Evolutionary conservation across 805 yeast species (phyloP).

Genomic region (Clavispora vitiphila): DNA sequence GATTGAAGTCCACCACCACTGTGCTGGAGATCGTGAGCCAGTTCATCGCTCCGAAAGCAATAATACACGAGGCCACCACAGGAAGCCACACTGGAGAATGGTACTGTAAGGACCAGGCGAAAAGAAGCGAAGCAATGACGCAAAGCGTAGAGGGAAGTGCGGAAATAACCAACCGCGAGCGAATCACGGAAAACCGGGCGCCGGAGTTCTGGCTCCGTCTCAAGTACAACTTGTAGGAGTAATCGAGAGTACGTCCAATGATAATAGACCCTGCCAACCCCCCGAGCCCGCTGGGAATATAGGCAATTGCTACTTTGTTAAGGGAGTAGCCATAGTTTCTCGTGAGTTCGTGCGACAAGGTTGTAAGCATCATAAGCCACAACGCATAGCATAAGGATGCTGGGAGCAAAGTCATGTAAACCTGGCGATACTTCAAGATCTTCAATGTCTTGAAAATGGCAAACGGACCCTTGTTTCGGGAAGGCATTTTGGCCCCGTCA

Average conservation of each 20-base stretch:
- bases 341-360: conserved; percentile 1
- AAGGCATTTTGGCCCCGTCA: background rate
- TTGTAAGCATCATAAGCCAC: conserved; percentile 4
- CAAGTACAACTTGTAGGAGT: background rate
- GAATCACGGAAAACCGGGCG: background rate
- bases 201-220: background rate
- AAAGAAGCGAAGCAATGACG: background rate
- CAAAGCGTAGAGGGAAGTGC: conserved; percentile 1
- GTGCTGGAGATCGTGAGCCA: conserved; percentile 6
- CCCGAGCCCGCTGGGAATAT: conserved; percentile 4
- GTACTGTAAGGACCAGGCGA: conserved; percentile 2
- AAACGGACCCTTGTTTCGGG: background rate
- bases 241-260: conserved; percentile 2
- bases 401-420: conserved; percentile 1
- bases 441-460: background rate
- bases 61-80: conserved; percentile 1
- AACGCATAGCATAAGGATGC: conserved; percentile 2
- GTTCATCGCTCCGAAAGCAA: conserved; percentile 4
- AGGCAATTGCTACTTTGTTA: conserved; percentile 2
- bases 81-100: background rate
- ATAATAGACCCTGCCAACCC: conserved; percentile 2
- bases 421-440: background rate
- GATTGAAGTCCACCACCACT: conserved; percentile 3
- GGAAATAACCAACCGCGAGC: conserved; percentile 1
- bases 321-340: conserved; percentile 1